Percentiles rank a stretch among this genome's conserved stretches.
Evolutionary conservation across 495 filamentous ascomycete genomes (phyloP).

Genomic region (Hypoxylon cercidicola): DNA sequence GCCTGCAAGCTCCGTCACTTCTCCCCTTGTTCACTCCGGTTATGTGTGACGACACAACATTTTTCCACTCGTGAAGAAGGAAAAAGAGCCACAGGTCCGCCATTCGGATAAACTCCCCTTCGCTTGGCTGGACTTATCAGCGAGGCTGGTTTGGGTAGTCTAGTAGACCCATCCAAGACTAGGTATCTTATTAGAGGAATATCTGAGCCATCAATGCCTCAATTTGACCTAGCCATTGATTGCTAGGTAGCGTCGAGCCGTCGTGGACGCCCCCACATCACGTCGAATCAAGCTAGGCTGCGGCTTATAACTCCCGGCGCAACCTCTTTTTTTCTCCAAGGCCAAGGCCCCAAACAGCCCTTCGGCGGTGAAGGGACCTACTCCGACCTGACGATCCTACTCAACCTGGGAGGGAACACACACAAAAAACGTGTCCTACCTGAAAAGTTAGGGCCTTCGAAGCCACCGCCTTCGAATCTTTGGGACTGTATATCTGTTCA

Average conservation of each 20-base stretch:
- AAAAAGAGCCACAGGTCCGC: constrained; percentile 1
- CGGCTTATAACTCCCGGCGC: constrained; percentile 38
- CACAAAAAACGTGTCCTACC: constrained; percentile 33
- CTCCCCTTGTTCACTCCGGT: constrained; percentile 2
- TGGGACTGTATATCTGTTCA: constrained; percentile 2
- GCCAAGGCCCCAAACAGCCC: constrained; percentile 26
- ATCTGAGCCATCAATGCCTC: constrained; percentile 21
- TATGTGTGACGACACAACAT: constrained; percentile 13
- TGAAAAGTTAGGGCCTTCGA: constrained; percentile 10
- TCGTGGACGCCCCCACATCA: constrained; percentile 30
- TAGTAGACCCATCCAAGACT: constrained; percentile 3
- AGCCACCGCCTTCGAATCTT: constrained; percentile 22
- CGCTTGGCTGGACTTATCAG: constrained; percentile 22
- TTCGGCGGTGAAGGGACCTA: constrained; percentile 41
- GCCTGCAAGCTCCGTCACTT: background rate
- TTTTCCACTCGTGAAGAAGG: constrained; percentile 2
- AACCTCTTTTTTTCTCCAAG: constrained; percentile 17
- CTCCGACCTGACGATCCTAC: constrained; percentile 42
- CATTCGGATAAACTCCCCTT: constrained; percentile 26
- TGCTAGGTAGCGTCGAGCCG: constrained; percentile 37
- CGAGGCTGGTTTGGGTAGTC: constrained; percentile 8
- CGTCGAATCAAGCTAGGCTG: constrained; percentile 36
- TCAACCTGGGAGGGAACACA: constrained; percentile 36
- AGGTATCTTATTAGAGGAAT: constrained; percentile 3
- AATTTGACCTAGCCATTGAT: constrained; percentile 37